Percentiles rank a stretch among this genome's conserved stretches.
Evolutionary conservation across 768 basidiomycete species (phyloP).

Genomic region (Boletus vermiculosoides): DNA sequence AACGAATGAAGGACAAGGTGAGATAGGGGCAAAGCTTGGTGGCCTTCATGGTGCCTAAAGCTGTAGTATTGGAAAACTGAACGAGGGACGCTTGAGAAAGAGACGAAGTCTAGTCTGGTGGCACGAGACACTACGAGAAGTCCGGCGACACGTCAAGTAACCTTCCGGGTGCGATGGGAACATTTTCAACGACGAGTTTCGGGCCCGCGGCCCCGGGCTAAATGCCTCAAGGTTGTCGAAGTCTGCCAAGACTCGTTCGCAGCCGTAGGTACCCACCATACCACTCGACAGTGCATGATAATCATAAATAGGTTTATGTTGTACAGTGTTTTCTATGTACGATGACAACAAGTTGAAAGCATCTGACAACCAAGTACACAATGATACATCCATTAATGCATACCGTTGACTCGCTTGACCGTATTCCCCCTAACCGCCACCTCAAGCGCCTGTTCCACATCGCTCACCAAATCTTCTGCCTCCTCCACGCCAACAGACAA

Average conservation of each 20-base stretch:
- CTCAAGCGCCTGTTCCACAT: constrained; percentile 30
- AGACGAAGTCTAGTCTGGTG: no score
- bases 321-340: not conserved
- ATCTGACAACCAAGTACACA: not conserved
- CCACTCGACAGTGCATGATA: not conserved
- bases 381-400: not conserved
- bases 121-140: no score
- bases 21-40: not conserved
- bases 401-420: constrained; percentile 5
- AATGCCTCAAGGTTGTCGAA: not conserved
- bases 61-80: not conserved
- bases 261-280: no score
- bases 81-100: no score
- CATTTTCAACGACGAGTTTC: not conserved
- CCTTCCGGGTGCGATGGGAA: not conserved
- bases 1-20: not conserved
- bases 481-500: constrained; percentile 91
- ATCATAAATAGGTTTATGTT: not conserved
- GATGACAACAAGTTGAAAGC: not conserved
- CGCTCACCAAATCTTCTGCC: constrained; percentile 65
- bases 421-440: constrained; percentile 4
- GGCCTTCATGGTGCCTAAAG: not conserved
- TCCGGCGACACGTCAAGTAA: no score
- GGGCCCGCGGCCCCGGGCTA: not conserved
- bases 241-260: not conserved